Evolutionary conservation across 495 filamentous ascomycete species (phyloP).

Genomic region (Cudoniella acicularis): DNA sequence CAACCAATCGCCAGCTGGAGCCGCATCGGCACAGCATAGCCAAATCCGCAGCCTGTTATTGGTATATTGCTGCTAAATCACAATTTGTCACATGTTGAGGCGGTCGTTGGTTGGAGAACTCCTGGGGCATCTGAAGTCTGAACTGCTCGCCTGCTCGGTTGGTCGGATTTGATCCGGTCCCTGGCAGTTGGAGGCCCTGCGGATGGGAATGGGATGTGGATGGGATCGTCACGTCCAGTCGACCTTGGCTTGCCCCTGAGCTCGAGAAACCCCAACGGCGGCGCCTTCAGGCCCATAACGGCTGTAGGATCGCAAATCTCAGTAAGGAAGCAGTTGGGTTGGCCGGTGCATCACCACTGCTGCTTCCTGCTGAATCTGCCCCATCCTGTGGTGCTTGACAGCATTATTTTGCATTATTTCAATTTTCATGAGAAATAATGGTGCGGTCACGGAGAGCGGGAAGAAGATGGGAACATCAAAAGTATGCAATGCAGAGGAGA

Average conservation of each 20-base stretch:
- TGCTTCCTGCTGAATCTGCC: no score
- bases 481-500: no score
- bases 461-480: no score
- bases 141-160: background rate
- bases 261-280: background rate
- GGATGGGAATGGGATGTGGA: no score
- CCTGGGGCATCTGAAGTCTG: background rate
- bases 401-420: no score
- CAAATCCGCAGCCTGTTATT: background rate
- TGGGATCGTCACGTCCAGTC: background rate
- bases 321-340: no score
- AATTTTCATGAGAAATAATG: no score
- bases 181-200: background rate
- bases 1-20: no score
- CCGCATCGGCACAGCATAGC: background rate
- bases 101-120: background rate
- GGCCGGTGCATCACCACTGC: background rate
- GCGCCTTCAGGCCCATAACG: background rate
- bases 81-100: background rate
- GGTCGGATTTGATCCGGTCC: background rate
- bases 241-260: background rate
- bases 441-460: no score
- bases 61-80: background rate
- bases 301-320: no score
- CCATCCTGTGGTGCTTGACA: no score